These are phyloP conservation scores for Groenewaldozyma tartarivorans DNA, from an alignment of 805 yeast genomes.

Conservation along the genomic window DNA sequence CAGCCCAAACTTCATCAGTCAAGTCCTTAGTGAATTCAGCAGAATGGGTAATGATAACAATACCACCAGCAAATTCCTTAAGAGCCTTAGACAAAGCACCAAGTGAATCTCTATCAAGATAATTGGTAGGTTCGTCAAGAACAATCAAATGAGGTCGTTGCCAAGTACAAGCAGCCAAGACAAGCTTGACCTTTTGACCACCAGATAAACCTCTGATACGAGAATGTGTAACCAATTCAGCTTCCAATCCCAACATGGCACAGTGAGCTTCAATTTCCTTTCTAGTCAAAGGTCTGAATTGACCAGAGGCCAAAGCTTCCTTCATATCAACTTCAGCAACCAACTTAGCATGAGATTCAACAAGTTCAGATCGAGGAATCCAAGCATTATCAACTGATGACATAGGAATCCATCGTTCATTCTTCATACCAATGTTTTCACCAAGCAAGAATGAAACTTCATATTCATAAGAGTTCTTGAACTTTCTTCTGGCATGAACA, in stretches of 20 bases:
- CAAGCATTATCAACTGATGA: constrained; percentile 99
- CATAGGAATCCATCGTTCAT: constrained; percentile 99
- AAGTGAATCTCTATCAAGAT: constrained; percentile 96
- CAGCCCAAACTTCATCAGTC: constrained; percentile 99
- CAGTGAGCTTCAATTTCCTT: constrained; percentile 99
- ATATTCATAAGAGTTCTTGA: constrained; percentile 99
- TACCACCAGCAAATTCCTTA: constrained; percentile 99
- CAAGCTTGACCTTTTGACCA: constrained; percentile 96
- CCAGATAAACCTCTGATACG: constrained; percentile 99
- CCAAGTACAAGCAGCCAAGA: constrained; percentile 99
- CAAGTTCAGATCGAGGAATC: constrained; percentile 98
- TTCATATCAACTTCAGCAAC: constrained; percentile 99
- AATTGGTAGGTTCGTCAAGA: constrained; percentile 96
- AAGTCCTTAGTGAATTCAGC: constrained; percentile 99
- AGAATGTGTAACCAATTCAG: constrained; percentile 99
- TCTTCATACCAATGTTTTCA: constrained; percentile 98
- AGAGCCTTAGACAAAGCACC: constrained; percentile 99
- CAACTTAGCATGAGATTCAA: constrained; percentile 96
- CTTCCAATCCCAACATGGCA: constrained; percentile 95
- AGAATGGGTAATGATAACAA: constrained; percentile 98
- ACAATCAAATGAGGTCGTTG: constrained; percentile 95
- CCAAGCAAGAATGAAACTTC: constrained; percentile 97
- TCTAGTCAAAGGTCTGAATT: constrained; percentile 99
- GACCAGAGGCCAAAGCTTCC: constrained; percentile 99
- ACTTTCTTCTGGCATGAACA: constrained; percentile 95